Conservation (phyloP, 257 asterid genomes). For the Orobanche coerulescens region DNA sequence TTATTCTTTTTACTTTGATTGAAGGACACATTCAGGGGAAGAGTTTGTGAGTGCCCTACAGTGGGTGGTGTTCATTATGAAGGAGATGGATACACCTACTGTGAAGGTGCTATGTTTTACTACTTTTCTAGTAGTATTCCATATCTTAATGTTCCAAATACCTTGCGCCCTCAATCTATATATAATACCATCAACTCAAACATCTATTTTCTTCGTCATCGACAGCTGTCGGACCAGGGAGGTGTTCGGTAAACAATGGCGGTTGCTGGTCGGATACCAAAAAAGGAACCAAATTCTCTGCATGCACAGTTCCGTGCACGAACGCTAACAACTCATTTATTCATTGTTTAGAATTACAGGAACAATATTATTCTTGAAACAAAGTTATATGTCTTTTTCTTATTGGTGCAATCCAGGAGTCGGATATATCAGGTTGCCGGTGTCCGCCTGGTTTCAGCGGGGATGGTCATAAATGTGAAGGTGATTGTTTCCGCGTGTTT, state of each 20-base stretch:
- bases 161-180: too few relatives aligned
- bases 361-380: background rate
- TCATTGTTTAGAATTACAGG: background rate
- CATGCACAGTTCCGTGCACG: conserved; percentile 60
- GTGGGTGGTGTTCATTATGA: conserved; percentile 57
- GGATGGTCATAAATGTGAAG: conserved; percentile 75
- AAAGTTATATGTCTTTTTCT: too few relatives aligned
- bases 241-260: conserved; percentile 65
- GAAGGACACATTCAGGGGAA: conserved; percentile 85
- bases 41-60: conserved; percentile 78
- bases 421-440: conserved; percentile 55
- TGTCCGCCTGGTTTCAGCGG: conserved; percentile 77
- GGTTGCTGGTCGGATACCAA: conserved; percentile 72
- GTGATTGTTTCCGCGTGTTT: too few relatives aligned
- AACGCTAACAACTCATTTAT: background rate
- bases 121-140: too few relatives aligned
- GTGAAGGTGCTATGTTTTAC: conserved; percentile 47
- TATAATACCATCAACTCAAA: too few relatives aligned
- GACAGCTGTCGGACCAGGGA: conserved; percentile 84
- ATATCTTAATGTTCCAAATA: too few relatives aligned
- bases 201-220: background rate
- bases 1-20: too few relatives aligned
- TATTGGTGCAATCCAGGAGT: conserved; percentile 45
- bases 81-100: conserved; percentile 79
- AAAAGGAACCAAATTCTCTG: conserved; percentile 52